phyloP scores from a whole-genome alignment of 345 rosid species.

The Jatropha curcas region DNA sequence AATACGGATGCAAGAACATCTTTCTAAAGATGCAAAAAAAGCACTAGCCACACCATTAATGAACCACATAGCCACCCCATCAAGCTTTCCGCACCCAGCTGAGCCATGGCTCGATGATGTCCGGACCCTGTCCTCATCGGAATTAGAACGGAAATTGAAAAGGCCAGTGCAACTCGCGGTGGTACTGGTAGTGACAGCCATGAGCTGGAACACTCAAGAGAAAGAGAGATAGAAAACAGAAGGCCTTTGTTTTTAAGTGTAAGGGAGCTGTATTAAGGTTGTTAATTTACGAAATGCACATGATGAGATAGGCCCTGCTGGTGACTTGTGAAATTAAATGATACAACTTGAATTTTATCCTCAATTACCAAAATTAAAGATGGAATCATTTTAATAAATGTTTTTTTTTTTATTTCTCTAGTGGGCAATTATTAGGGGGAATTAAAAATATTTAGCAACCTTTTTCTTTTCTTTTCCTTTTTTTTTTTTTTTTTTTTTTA shows the following conservation, averaged over 20 bases:
- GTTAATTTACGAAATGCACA: not conserved
- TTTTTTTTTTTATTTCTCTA: no score
- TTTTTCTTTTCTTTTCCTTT: no score
- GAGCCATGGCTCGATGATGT: slow-evolving; percentile 32
- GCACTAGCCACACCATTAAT: slow-evolving; percentile 54
- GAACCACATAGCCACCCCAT: slow-evolving; percentile 66
- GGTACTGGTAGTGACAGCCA: slow-evolving; percentile 50
- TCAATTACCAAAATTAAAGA: not conserved
- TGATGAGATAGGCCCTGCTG: slow-evolving; percentile 10
- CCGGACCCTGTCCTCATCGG: slow-evolving; percentile 30
- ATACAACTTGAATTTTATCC: no score
- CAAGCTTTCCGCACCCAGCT: slow-evolving; percentile 51
- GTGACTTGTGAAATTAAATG: not conserved
- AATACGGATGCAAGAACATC: slow-evolving; percentile 64
- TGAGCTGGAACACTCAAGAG: slow-evolving; percentile 20
- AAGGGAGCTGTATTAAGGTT: not conserved
- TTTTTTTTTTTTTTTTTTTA: no score
- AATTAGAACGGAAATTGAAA: slow-evolving; percentile 37
- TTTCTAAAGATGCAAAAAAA: slow-evolving; percentile 58
- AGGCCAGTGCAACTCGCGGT: slow-evolving; percentile 32
- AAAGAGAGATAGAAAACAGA: not conserved
- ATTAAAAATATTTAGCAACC: no score
- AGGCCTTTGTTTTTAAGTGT: not conserved
- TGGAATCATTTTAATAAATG: not conserved
- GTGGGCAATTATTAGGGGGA: no score